Evolutionary conservation across 495 filamentous ascomycete species (phyloP).

Genomic region (Elaphomyces granulatus): DNA sequence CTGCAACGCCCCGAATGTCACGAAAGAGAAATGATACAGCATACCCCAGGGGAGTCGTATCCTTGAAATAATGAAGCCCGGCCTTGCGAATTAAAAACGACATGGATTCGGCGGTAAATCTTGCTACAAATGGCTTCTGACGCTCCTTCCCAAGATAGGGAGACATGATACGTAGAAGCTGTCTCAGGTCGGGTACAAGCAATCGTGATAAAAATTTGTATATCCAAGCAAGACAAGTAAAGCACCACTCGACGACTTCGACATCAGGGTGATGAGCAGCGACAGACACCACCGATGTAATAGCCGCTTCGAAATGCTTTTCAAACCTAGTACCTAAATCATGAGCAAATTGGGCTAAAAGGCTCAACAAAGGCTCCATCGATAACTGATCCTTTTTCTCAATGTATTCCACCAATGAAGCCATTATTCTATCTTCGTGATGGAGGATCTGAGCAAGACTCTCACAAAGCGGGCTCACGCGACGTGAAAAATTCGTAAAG

Average conservation of each 20-base stretch:
- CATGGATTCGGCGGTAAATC: slow-evolving; percentile 89
- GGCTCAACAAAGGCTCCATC: slow-evolving; percentile 69
- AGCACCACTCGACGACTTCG: slow-evolving; percentile 91
- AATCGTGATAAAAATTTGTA: slow-evolving; percentile 92
- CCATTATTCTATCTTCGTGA: slow-evolving; percentile 72
- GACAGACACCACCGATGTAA: slow-evolving; percentile 51
- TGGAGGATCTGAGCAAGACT: slow-evolving; percentile 85
- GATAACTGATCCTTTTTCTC: slow-evolving; percentile 57
- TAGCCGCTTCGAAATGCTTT: slow-evolving; percentile 58
- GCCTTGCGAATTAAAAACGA: slow-evolving; percentile 89
- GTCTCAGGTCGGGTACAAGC: slow-evolving; percentile 68
- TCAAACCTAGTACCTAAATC: slow-evolving; percentile 85
- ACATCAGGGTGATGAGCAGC: slow-evolving; percentile 49
- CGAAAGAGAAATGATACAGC: slow-evolving; percentile 54
- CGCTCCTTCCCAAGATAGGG: slow-evolving; percentile 72
- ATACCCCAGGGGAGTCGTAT: slow-evolving; percentile 46
- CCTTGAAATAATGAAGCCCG: slow-evolving; percentile 54
- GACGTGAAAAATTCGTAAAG: slow-evolving; percentile 58
- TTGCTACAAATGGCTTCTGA: slow-evolving; percentile 68
- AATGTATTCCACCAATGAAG: slow-evolving; percentile 61
- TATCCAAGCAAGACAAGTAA: slow-evolving; percentile 83
- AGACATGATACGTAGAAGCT: slow-evolving; percentile 67
- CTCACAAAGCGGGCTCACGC: slow-evolving; percentile 64
- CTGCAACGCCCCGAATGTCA: slow-evolving; percentile 44
- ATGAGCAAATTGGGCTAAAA: slow-evolving; percentile 80